A percentile compares a stretch with the other conserved stretches of the same genome.
Evolutionary conservation across 139 green algal genomes (phyloP).

Genomic region (Spirogloea muscicola): DNA sequence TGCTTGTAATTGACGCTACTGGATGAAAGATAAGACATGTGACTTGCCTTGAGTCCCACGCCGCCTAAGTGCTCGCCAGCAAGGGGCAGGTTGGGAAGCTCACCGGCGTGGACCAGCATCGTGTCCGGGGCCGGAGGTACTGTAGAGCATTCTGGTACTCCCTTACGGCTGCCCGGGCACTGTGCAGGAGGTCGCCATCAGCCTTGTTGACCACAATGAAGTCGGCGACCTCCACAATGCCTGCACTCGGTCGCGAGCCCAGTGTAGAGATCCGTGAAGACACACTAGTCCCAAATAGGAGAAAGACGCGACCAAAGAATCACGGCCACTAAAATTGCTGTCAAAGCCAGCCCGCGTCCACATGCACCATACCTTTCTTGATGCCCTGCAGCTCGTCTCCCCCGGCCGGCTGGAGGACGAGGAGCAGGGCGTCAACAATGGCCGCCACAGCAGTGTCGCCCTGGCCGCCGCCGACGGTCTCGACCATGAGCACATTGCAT

Average conservation of each 20-base stretch:
- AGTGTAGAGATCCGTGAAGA: no score
- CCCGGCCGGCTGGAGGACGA: conserved; percentile 59
- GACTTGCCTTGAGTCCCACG: no score
- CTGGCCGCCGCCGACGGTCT: conserved; percentile 69
- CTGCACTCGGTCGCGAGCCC: neutral
- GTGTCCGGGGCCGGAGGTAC: conserved; percentile 23
- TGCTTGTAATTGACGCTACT: no score
- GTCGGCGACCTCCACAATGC: conserved; percentile 37
- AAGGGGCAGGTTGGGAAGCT: no score
- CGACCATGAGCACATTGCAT: conserved; percentile 51
- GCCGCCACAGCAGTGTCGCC: conserved; percentile 58
- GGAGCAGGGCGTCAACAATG: conserved; percentile 60
- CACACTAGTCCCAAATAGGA: no score
- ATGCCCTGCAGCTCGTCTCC: conserved; percentile 65
- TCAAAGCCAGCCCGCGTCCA: no score
- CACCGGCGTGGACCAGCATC: conserved; percentile 24
- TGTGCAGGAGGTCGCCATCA: conserved; percentile 16
- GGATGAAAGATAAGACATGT: no score
- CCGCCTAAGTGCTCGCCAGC: no score
- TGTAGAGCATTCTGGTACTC: conserved; percentile 35
- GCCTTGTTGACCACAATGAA: conserved; percentile 42
- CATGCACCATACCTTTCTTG: conserved; percentile 65
- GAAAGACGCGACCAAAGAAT: no score
- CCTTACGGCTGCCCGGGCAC: conserved; percentile 6
- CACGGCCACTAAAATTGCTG: no score